A percentile compares a stretch with the other conserved stretches of the same genome.
These are phyloP conservation scores for Aristolochia fimbriata DNA, from an alignment of 164 flowering plant genomes.

Conservation along the genomic window DNA sequence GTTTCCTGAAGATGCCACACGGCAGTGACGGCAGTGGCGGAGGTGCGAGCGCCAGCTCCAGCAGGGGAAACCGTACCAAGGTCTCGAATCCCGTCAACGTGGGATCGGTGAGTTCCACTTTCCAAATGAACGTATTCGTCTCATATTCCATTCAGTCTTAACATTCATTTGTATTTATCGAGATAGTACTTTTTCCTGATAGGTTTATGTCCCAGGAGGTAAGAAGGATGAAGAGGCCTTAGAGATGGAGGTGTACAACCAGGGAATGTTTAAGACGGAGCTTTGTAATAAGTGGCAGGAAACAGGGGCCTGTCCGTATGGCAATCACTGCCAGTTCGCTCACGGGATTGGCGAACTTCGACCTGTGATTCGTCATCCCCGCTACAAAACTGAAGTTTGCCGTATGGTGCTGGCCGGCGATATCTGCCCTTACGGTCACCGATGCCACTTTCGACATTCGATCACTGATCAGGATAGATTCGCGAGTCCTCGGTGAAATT, in stretches of 20 bases:
- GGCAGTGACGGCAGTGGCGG: slow-evolving; percentile 6
- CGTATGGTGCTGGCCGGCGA: slow-evolving; percentile 79
- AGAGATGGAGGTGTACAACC: slow-evolving; percentile 71
- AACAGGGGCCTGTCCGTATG: slow-evolving; percentile 72
- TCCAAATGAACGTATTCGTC: too few species aligned
- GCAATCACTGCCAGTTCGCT: slow-evolving; percentile 78
- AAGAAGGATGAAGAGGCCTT: slow-evolving; percentile 42
- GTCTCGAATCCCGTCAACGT: slow-evolving; percentile 15
- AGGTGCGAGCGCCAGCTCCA: slow-evolving; percentile 8
- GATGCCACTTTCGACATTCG: slow-evolving; percentile 91
- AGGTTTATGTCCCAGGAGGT: slow-evolving; percentile 53
- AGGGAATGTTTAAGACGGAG: slow-evolving; percentile 89
- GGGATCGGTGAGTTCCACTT: slow-evolving; percentile 25
- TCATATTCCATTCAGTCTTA: background rate
- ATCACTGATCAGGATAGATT: slow-evolving; percentile 61
- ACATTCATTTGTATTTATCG: background rate
- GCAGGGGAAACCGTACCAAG: slow-evolving; percentile 17
- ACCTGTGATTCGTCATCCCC: slow-evolving; percentile 89
- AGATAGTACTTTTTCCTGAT: too few species aligned
- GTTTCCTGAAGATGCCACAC: slow-evolving; percentile 44
- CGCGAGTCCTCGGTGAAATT: slow-evolving; percentile 11
- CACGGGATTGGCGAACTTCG: slow-evolving; percentile 88
- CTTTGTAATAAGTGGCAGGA: slow-evolving; percentile 96
- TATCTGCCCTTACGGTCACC: slow-evolving; percentile 82
- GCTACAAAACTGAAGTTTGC: slow-evolving; percentile 94